Base-by-base conservation (phyloP, 2,329 filamentous ascomycete genomes). In the Bipolaris zeicola region DNA sequence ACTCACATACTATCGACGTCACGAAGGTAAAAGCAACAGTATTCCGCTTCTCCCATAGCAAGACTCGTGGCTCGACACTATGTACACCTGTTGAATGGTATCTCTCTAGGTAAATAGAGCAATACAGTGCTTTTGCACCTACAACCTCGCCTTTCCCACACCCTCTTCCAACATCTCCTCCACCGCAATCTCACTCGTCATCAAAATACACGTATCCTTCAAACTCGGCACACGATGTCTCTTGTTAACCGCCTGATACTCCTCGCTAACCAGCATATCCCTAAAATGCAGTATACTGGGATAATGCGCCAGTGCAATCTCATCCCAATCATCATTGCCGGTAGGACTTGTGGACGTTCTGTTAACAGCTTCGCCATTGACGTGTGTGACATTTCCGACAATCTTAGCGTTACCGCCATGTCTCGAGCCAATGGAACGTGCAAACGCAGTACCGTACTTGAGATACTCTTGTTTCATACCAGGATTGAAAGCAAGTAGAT, bases 231-330 rank as follows among this genome's bases (percentile, higher is more conserved):
- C 72, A 26, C 85, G 74, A 65, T 80, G 75, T 66, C 75, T 80
- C 49, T 80, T 75, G 72, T 87, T 87, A 5, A 85, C 83, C 37
- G 73, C 78, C 75, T 87, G 84, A 69, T 87, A 87, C 64, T 86
- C 84, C 63, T 80, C 77, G 41, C 81, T 81, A 1, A 77, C 79
- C 41, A 86, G 66, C 85, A 87, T 88, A 66, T 86, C 84, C 41
- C 82, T 82, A 66, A 88, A 88, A 70, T 88, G 85, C 58, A 71
- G 61, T 34, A 88, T 82, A 48, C 80, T 85, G 3, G 86, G 85
- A 71, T 88, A 88, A 75, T 88, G 85, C 52, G 86, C 86, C 41
- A 88, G 77, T 0, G 86, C 85, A 58, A 89, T 80, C 72, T 89
- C 86, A 68, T 88, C 83, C 86, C 86, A 89, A 31, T 67, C 65